These are phyloP conservation scores for Hyaloscypha hepaticicola DNA, from an alignment of 495 filamentous ascomycete genomes.

Conservation along the genomic window DNA sequence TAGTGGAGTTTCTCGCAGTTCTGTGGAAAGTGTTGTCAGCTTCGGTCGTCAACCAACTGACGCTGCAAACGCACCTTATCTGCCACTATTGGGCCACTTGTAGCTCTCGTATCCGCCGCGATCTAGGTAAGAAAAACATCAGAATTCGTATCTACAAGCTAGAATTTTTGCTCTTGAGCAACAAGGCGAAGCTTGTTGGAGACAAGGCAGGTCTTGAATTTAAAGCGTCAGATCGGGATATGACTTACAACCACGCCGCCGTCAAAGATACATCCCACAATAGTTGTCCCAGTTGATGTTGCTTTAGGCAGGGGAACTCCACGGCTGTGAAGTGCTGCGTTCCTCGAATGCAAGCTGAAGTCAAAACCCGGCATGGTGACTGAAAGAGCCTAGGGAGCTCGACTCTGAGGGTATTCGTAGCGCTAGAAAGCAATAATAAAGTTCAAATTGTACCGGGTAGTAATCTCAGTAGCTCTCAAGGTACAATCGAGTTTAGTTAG, in stretches of 20 bases:
- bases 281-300: constrained; percentile 98
- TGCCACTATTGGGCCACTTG: constrained; percentile 95
- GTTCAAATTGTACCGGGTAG: too few species aligned
- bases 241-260: constrained; percentile 85
- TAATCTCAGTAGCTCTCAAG: neutral
- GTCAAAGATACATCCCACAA: constrained; percentile 96
- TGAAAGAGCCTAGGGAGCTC: constrained; percentile 12
- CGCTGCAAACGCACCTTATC: constrained; percentile 68
- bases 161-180: neutral
- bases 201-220: neutral
- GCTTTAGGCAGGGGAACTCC: constrained; percentile 95
- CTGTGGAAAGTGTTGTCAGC: constrained; percentile 38
- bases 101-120: constrained; percentile 96
- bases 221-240: neutral
- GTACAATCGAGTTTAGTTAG: neutral
- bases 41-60: constrained; percentile 4
- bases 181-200: neutral
- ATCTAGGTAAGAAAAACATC: constrained; percentile 54
- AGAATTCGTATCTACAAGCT: constrained; percentile 17
- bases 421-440: too few species aligned
- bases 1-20: constrained; percentile 99
- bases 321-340: constrained; percentile 88
- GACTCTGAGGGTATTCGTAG: neutral
- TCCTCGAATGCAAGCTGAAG: constrained; percentile 99
- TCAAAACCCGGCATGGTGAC: constrained; percentile 91